These are phyloP conservation scores for Debaryomycetaceae sp. DNA, from an alignment of 1,139 yeast genomes.

Conservation along the genomic window DNA sequence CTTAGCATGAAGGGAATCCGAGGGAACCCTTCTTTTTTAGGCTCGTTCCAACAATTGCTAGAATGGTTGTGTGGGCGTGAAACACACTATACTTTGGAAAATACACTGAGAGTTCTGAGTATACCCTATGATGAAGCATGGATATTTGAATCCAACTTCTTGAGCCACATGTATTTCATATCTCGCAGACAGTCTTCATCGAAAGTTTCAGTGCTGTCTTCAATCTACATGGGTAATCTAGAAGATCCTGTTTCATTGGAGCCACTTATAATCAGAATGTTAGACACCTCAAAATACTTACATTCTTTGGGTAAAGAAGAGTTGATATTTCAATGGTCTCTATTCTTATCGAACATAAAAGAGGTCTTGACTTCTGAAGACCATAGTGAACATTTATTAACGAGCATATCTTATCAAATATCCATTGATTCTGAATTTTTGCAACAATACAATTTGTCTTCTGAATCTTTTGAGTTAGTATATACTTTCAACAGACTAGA, in stretches of 20 bases:
- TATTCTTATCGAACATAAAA: too few relatives aligned
- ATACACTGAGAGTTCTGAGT: not conserved
- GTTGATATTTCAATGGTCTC: not conserved
- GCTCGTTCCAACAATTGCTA: not conserved
- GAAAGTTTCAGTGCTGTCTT: not conserved
- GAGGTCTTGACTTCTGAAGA: not conserved
- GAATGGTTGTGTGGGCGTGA: constrained; percentile 41
- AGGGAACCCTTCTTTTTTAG: not conserved
- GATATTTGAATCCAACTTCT: not conserved
- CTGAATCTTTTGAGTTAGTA: not conserved
- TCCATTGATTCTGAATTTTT: not conserved
- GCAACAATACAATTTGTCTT: not conserved
- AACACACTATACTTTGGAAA: not conserved
- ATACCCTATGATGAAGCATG: not conserved
- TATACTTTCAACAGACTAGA: not conserved
- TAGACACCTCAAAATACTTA: not conserved
- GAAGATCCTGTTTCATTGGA: constrained; percentile 2
- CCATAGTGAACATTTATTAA: not conserved
- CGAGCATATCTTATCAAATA: not conserved
- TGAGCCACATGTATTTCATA: not conserved
- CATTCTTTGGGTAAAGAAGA: not conserved
- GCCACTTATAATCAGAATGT: not conserved
- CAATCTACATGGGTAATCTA: constrained; percentile 1
- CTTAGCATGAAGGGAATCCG: constrained; percentile 3
- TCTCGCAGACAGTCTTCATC: not conserved